Evolutionary conservation across 2,329 filamentous ascomycete genomes (phyloP), one percentile per base, ranked within the genome.

Genomic region (Sporothrix mexicana): DNA sequence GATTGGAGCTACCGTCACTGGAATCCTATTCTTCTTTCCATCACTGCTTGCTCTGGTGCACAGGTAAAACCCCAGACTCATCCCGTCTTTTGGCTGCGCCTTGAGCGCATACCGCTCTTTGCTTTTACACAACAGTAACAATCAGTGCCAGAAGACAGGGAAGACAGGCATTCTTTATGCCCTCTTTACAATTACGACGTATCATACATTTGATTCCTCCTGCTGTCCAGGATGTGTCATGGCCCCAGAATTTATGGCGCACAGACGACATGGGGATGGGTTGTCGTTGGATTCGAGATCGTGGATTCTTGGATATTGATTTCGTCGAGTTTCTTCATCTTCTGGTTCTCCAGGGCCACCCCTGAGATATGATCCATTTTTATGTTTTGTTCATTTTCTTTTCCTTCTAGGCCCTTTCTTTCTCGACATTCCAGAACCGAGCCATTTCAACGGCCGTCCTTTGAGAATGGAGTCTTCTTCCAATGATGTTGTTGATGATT

Each of bases 191-290:
- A 36, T 36, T 66, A 62, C 61, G 61, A 43, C 61, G 55, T 41
- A 64, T n/a, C 30, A 36, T 23, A 36, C 41, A 23, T 12, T 41
- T 15, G n/a, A 20, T 36, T 36, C 30, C 30, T 36, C 30, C 30
- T 36, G 30, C 30, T 36, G 30, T 36, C 30, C 30, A 36, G 30
- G 7, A 36, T 7, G 30, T 8, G 9, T 15, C n/a, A 64, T 17
- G 36, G 62, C 20, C 36, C 20, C 43, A 20, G 20, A 49, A 30
- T 30, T 15, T 36, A 41, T 36, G 30, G 45, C 45, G 23, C 43
- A 67, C 45, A 51, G 62, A 67, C 45, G 62, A 67, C 62, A 67
- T 67, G 62, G 62, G 45, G 23, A 67, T 67, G 43, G 45, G 55
- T 20, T 69, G 61, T 47, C 59, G 30, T 36, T 36, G 30, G 30